Conservation (phyloP, 352 stramenopile genomes). For the Phytophthora multivora region DNA sequence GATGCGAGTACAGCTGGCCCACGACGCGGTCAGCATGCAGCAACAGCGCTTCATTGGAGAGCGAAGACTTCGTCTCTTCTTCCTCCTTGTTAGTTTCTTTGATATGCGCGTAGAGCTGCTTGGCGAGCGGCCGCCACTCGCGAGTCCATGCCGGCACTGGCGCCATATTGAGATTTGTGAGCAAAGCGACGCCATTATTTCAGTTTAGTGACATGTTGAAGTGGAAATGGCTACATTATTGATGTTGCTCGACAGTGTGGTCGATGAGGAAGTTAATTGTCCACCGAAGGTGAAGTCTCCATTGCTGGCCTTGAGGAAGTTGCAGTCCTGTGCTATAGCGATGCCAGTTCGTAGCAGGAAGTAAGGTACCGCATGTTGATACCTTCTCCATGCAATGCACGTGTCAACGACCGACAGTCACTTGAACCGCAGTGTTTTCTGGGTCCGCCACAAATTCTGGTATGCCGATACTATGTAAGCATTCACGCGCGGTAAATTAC, state of each 20-base stretch:
- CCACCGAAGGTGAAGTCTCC: slow-evolving; percentile 53
- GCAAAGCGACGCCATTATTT: slow-evolving; percentile 5
- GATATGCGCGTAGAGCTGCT: slow-evolving; percentile 47
- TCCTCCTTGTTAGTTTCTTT: neutral
- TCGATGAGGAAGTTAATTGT: slow-evolving; percentile 53
- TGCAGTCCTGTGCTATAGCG: slow-evolving; percentile 43
- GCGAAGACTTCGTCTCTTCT: neutral
- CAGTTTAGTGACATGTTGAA: slow-evolving; percentile 23
- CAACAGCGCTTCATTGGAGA: slow-evolving; percentile 33
- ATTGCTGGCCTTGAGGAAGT: slow-evolving; percentile 24
- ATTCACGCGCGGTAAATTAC: slow-evolving; percentile 40
- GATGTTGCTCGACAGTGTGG: neutral
- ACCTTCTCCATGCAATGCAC: slow-evolving; percentile 49
- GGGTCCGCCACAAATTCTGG: slow-evolving; percentile 53
- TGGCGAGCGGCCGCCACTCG: slow-evolving; percentile 64
- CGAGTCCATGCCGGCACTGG: slow-evolving; percentile 55
- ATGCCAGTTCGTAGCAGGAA: slow-evolving; percentile 56
- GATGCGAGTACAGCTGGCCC: slow-evolving; percentile 49
- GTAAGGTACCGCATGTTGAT: slow-evolving; percentile 69
- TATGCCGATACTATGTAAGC: slow-evolving; percentile 45
- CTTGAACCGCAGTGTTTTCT: slow-evolving; percentile 32
- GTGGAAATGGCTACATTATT: slow-evolving; percentile 24
- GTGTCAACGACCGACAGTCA: slow-evolving; percentile 41
- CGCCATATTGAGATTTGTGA: slow-evolving; percentile 14
- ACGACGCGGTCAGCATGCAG: slow-evolving; percentile 57